These are phyloP conservation scores for Penicillium sp. DNA, from an alignment of 2,329 filamentous ascomycete genomes.

Conservation along the genomic window DNA sequence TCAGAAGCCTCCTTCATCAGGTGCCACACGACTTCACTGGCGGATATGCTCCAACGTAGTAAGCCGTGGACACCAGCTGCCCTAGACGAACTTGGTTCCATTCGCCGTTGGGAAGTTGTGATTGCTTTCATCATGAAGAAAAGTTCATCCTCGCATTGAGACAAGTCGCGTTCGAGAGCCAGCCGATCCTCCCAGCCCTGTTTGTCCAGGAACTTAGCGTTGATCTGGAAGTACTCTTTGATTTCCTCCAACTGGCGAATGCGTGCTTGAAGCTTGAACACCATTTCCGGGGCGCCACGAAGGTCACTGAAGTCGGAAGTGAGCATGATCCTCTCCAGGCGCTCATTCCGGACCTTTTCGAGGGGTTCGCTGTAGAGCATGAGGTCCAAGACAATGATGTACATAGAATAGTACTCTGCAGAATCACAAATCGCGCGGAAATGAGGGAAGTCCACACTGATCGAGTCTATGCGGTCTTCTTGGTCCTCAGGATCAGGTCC, in stretches of 20 bases:
- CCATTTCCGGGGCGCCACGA: conserved; percentile 88
- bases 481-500: conserved; percentile 46
- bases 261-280: conserved; percentile 83
- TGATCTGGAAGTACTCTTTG: conserved; percentile 92
- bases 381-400: conserved; percentile 94
- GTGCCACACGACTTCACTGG: conserved; percentile 95
- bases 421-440: conserved; percentile 96
- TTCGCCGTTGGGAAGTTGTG: conserved; percentile 88
- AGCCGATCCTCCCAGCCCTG: conserved; percentile 90
- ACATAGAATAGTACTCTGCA: conserved; percentile 94
- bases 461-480: conserved; percentile 86
- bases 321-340: conserved; percentile 97
- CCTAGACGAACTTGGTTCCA: conserved; percentile 64
- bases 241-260: conserved; percentile 95
- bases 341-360: conserved; percentile 94
- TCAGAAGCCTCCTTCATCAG: conserved; percentile 83
- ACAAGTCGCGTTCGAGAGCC: conserved; percentile 82
- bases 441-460: conserved; percentile 95
- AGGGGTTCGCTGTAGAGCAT: conserved; percentile 94
- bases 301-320: conserved; percentile 98
- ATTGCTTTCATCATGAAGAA: conserved; percentile 99
- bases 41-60: conserved; percentile 89
- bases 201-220: conserved; percentile 81
- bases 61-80: conserved; percentile 79
- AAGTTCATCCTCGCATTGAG: conserved; percentile 88